Percentiles rank a stretch among this genome's conserved stretches.
Evolutionary conservation across 495 filamentous ascomycete species (phyloP).

Genomic region (Penicillium odoratum): DNA sequence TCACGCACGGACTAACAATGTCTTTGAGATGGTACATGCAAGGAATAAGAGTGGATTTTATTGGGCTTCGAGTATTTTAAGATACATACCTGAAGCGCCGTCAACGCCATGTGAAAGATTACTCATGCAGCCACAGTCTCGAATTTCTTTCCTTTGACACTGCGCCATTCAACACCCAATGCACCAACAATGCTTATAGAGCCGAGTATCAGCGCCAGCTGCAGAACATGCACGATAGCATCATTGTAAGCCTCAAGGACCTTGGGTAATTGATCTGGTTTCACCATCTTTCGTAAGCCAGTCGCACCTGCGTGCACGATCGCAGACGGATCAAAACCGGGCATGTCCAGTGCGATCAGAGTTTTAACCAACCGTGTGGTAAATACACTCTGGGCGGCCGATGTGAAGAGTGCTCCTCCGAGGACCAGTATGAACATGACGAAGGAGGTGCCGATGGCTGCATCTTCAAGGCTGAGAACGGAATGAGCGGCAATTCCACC

Average conservation of each 20-base stretch:
- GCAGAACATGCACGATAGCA: slow-evolving; percentile 49
- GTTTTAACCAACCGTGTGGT: slow-evolving; percentile 21
- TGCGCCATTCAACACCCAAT: slow-evolving; percentile 58
- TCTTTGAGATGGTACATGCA: too few species aligned
- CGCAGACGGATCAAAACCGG: neutral
- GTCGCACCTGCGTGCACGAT: neutral
- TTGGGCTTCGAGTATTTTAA: too few species aligned
- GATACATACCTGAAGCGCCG: neutral
- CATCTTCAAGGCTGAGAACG: slow-evolving; percentile 32
- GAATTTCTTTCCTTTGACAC: slow-evolving; percentile 39
- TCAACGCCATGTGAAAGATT: neutral
- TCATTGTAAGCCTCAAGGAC: slow-evolving; percentile 55
- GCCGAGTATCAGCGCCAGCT: slow-evolving; percentile 48
- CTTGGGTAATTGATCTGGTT: neutral
- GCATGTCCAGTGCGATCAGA: neutral
- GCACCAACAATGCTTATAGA: slow-evolving; percentile 39
- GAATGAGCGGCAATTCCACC: slow-evolving; percentile 40
- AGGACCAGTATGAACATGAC: slow-evolving; percentile 43
- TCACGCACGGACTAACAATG: too few species aligned
- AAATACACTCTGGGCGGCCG: slow-evolving; percentile 37
- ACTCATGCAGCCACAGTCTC: neutral
- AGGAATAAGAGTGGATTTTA: too few species aligned
- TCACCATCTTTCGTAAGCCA: neutral
- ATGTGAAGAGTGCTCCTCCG: slow-evolving; percentile 40
- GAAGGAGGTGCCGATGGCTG: slow-evolving; percentile 39